Conservation (phyloP, 495 filamentous ascomycete species). For the Corynascus novoguineensis region DNA sequence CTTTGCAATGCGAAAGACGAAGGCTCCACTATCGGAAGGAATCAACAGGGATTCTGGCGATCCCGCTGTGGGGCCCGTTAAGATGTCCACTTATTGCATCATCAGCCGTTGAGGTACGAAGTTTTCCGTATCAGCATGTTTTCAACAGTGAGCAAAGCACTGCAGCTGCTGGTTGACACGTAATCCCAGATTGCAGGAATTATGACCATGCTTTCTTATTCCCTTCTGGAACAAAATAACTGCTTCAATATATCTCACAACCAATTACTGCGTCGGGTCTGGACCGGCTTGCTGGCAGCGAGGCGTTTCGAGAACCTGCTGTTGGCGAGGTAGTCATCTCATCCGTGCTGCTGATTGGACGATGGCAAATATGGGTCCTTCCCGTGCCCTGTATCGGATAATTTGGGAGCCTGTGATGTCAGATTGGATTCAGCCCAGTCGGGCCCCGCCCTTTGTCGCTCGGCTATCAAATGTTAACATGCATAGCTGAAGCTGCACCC, state of each 20-base stretch:
- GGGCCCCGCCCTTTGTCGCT: background rate
- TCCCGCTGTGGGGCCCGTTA: conserved; percentile 13
- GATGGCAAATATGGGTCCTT: background rate
- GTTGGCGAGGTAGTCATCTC: background rate
- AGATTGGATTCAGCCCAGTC: conserved; percentile 11
- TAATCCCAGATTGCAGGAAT: background rate
- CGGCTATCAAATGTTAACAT: background rate
- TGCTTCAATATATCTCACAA: conserved; percentile 5
- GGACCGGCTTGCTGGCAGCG: background rate
- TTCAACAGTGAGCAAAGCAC: background rate
- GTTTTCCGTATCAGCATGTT: background rate
- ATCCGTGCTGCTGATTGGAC: background rate
- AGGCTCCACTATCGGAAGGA: background rate
- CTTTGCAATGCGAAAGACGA: too few species aligned
- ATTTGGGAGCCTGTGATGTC: background rate
- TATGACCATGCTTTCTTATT: background rate
- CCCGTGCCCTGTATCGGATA: conserved; percentile 6
- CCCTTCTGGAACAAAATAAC: background rate
- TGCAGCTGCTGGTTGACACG: background rate
- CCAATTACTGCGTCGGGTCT: conserved; percentile 3
- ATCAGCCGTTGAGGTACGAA: background rate
- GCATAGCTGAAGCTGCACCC: background rate
- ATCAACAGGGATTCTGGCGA: conserved; percentile 4
- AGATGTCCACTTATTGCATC: conserved; percentile 7
- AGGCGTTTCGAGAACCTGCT: background rate